phyloP scores from a whole-genome alignment of 352 stramenopile genomes.

The Elongisporangium undulatum region DNA sequence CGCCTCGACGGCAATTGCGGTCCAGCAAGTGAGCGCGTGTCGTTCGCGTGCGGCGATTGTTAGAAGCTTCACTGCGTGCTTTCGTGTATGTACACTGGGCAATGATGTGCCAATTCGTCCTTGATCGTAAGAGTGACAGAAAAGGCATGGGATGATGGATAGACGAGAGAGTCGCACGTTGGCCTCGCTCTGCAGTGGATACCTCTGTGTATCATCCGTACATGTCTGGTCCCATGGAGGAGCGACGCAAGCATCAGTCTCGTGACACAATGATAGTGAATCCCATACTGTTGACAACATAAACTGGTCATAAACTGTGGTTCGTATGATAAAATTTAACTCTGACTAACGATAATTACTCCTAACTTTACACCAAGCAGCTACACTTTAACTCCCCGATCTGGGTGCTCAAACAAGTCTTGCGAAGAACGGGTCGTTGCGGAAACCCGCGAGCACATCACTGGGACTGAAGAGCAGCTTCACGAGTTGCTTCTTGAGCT shows the following conservation, averaged over 20 bases:
- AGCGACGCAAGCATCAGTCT: not conserved
- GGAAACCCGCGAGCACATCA: slow-evolving; percentile 68
- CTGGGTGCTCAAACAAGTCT: slow-evolving; percentile 40
- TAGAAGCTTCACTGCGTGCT: too few relatives aligned
- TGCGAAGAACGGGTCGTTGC: slow-evolving; percentile 70
- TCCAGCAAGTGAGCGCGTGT: not conserved
- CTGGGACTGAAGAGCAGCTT: slow-evolving; percentile 69
- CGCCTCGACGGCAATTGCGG: not conserved
- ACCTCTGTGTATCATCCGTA: not conserved
- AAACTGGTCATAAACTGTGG: not conserved
- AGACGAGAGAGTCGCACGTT: not conserved
- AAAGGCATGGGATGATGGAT: not conserved
- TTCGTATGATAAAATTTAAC: not conserved
- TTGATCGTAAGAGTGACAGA: not conserved
- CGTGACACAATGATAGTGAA: not conserved
- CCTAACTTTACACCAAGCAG: not conserved
- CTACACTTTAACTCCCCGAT: not conserved
- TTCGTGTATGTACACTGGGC: too few relatives aligned
- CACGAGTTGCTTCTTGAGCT: slow-evolving; percentile 72
- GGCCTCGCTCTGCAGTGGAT: not conserved
- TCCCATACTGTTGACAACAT: not conserved
- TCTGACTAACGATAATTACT: not conserved
- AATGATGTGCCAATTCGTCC: not conserved
- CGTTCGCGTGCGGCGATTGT: not conserved
- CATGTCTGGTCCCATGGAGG: not conserved